A percentile compares a stretch with the other conserved stretches of the same genome.
phyloP scores from a whole-genome alignment of 345 rosid species.

The Lumnitzera littorea region DNA sequence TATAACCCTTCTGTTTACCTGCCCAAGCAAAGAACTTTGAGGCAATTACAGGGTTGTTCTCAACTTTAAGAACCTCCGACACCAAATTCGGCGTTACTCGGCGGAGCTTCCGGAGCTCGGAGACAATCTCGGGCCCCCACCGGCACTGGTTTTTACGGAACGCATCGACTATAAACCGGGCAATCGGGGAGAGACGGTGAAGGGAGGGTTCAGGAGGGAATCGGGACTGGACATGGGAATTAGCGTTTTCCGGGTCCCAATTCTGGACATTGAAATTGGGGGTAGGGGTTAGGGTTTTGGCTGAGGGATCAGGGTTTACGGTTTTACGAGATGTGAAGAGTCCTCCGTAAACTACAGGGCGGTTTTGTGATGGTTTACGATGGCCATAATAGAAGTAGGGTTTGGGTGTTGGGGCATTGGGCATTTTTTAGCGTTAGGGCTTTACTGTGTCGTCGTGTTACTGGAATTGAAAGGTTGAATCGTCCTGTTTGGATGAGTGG shows the following conservation, averaged over 20 bases:
- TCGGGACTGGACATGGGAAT: conserved; percentile 14
- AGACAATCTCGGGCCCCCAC: conserved; percentile 62
- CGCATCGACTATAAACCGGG: conserved; percentile 74
- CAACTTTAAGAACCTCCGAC: conserved; percentile 68
- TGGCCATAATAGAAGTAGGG: conserved; percentile 78
- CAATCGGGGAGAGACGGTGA: conserved; percentile 66
- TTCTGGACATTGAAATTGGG: conserved; percentile 44
- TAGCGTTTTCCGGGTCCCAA: conserved; percentile 59
- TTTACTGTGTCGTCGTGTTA: too few species aligned
- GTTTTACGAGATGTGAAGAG: conserved; percentile 67
- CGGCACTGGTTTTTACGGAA: conserved; percentile 45
- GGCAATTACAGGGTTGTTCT: conserved; percentile 43
- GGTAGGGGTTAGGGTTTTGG: conserved; percentile 6
- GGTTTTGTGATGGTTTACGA: conserved; percentile 77
- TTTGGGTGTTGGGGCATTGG: conserved; percentile 36
- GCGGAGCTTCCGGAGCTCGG: conserved; percentile 79
- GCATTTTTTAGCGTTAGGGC: background rate
- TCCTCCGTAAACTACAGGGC: conserved; percentile 74
- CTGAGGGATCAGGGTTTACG: conserved; percentile 11
- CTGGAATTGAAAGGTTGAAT: too few species aligned
- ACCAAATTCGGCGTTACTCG: conserved; percentile 75
- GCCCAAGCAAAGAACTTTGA: conserved; percentile 95
- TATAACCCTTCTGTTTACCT: conserved; percentile 81
- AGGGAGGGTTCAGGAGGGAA: conserved; percentile 20
- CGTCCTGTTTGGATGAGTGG: too few species aligned